Conservation (phyloP, 1,139 yeast genomes). For the Citeromyces hawaiiensis region DNA sequence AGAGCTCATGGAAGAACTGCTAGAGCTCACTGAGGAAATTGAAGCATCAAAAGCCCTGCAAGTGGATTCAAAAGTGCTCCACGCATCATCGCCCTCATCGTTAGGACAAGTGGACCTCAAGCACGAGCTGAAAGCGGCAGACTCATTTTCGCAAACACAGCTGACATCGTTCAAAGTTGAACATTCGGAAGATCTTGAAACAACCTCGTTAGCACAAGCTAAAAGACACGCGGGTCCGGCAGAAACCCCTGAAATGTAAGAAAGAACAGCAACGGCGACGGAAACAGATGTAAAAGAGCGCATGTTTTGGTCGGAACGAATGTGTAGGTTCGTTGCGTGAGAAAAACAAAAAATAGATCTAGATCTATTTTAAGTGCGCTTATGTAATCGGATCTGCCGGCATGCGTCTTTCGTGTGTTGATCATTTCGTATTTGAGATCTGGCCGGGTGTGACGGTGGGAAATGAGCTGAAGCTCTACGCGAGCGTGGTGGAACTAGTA, state of each 20-base stretch:
- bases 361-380: not conserved
- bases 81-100: constrained; percentile 43
- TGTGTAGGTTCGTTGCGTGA: not conserved
- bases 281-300: constrained; percentile 19
- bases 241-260: constrained; percentile 35
- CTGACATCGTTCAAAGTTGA: constrained; percentile 42
- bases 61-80: constrained; percentile 35
- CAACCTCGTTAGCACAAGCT: constrained; percentile 72
- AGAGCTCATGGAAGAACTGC: constrained; percentile 15
- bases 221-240: constrained; percentile 84
- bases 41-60: constrained; percentile 31
- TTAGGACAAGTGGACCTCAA: constrained; percentile 53
- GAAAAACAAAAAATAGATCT: not conserved
- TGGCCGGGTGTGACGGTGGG: not conserved
- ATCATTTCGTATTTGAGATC: not conserved
- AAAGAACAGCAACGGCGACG: constrained; percentile 35
- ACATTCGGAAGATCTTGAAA: constrained; percentile 39
- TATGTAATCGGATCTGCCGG: not conserved
- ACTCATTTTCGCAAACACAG: constrained; percentile 52
- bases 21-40: constrained; percentile 15
- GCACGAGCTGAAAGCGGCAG: constrained; percentile 40
- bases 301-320: not conserved
- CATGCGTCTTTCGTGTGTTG: not conserved
- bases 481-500: no score
- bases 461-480: no score